Evolutionary conservation across 768 basidiomycete species (phyloP), one percentile per base, ranked within the genome.

Genomic region (Pleurotus giganteus): DNA sequence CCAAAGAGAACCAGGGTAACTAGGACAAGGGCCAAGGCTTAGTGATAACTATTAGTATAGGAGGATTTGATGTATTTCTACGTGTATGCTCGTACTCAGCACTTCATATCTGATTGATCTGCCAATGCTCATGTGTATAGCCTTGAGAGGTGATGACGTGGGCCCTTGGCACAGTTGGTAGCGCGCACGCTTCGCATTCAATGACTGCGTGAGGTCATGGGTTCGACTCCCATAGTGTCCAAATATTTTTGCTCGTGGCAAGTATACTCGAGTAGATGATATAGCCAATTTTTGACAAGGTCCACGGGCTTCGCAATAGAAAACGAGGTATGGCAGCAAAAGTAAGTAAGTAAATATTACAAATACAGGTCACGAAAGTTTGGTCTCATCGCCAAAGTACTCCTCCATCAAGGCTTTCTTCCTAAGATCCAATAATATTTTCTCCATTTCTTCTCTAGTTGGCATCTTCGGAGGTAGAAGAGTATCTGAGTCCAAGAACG

Each of bases 351-450:
- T 41, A 41, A 19, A 41, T 41, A 17, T 15, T 41, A 41, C 19
- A 41, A 15, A 41, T 7, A 41, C 13, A 19, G 39, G 13, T 17
- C 19, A 41, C 19, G 39, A 41, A 15, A 17, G 7, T 17, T 11
- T 17, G 19, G 39, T 41, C 29, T 64, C 66, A 53, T 73, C 71
- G 17, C 80, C 79, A 57, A 82, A 80, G 61, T 82, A 80, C 61
- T 97, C 92, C 62, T 91, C 87, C 53, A 92, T 82, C 41, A 96
- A 69, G 19, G 86, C 86, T 71, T 85, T 81, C 72, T 96, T 95
- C 65, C 88, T 78, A 58, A 94, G 72, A 24, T 79, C 80, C 54
- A 97, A 76, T 52, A 97, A 66, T 8, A 89, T 81, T 19, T 69
- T 67, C 65, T 91, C 91, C 88, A 92, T 88, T 68, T 95, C 90